phyloP scores from a whole-genome alignment of 169 alveolate species.

The Plasmodium inui region DNA sequence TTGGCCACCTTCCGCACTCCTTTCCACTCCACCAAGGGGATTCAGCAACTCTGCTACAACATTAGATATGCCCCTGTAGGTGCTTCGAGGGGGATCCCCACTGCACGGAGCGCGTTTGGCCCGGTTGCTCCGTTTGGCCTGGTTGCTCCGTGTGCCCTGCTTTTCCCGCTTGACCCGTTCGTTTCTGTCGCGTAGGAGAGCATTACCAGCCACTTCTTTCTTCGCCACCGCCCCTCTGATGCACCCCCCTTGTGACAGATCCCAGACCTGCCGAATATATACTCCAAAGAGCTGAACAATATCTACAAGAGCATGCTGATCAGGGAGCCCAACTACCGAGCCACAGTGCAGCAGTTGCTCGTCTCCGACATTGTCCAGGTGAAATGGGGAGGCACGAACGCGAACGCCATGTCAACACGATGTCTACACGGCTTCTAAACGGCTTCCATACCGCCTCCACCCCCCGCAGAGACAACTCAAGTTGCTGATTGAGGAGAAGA shows the following conservation, averaged over 20 bases:
- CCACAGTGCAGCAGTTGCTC: constrained; percentile 68
- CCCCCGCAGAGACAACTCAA: constrained; percentile 46
- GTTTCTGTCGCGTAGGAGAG: not conserved
- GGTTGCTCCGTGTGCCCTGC: not conserved
- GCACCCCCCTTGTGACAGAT: constrained; percentile 33
- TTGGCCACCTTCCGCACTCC: constrained; percentile 88
- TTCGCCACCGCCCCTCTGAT: not conserved
- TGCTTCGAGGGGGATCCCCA: not conserved
- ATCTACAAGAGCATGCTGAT: constrained; percentile 84
- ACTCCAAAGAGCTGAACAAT: constrained; percentile 82
- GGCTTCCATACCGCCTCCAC: not conserved
- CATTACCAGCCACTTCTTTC: not conserved
- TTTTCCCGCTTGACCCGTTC: not conserved
- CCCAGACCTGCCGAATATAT: constrained; percentile 82
- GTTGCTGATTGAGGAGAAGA: constrained; percentile 50
- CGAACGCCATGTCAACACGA: not conserved
- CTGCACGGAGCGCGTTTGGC: not conserved
- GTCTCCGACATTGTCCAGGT: constrained; percentile 75
- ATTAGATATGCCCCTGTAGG: constrained; percentile 85
- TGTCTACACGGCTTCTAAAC: not conserved
- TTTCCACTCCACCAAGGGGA: constrained; percentile 88
- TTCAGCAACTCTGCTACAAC: constrained; percentile 84
- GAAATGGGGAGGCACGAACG: not conserved
- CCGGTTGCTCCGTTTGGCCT: not conserved
- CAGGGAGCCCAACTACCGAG: constrained; percentile 70